These are phyloP conservation scores for Oropetium thomaeum DNA, from an alignment of 176 grass and related monocot species.

Conservation along the genomic window DNA sequence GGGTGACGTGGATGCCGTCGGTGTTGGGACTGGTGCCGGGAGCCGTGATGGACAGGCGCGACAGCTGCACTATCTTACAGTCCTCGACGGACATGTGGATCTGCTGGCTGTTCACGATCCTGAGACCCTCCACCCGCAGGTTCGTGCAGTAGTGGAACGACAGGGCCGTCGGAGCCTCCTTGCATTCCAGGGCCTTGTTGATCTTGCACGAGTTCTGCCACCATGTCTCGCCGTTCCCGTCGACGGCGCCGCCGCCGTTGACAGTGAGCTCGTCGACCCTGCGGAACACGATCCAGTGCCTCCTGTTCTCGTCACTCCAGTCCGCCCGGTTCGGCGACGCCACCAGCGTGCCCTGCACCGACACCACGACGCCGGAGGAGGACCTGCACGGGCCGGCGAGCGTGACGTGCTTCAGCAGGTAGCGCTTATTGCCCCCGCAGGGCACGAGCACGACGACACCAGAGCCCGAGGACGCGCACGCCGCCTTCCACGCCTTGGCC, in stretches of 20 bases:
- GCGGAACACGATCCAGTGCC: conserved; percentile 55
- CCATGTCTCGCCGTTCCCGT: conserved; percentile 72
- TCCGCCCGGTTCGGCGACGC: conserved; percentile 34
- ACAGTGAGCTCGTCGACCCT: conserved; percentile 37
- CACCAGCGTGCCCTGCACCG: conserved; percentile 56
- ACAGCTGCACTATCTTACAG: not conserved
- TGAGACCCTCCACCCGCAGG: conserved; percentile 24
- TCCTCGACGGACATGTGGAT: conserved; percentile 50
- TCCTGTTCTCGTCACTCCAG: conserved; percentile 42
- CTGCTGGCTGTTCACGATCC: conserved; percentile 36
- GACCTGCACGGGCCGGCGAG: conserved; percentile 68
- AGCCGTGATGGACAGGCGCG: conserved; percentile 22
- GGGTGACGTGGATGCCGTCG: conserved; percentile 51
- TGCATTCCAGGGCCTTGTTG: conserved; percentile 53
- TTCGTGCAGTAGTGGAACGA: conserved; percentile 27
- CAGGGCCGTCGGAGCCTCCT: conserved; percentile 48
- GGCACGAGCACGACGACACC: conserved; percentile 60
- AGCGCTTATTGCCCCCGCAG: conserved; percentile 37
- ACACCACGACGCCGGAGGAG: conserved; percentile 25
- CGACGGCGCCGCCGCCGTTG: conserved; percentile 55
- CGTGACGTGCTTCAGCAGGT: conserved; percentile 46
- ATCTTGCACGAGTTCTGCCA: conserved; percentile 82
- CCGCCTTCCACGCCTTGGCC: conserved; percentile 44
- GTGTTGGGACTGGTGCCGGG: conserved; percentile 35
- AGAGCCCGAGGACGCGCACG: conserved; percentile 49